Evolutionary conservation across 169 alveolate genomes (phyloP).

Genomic region (Condylostoma magnum): DNA sequence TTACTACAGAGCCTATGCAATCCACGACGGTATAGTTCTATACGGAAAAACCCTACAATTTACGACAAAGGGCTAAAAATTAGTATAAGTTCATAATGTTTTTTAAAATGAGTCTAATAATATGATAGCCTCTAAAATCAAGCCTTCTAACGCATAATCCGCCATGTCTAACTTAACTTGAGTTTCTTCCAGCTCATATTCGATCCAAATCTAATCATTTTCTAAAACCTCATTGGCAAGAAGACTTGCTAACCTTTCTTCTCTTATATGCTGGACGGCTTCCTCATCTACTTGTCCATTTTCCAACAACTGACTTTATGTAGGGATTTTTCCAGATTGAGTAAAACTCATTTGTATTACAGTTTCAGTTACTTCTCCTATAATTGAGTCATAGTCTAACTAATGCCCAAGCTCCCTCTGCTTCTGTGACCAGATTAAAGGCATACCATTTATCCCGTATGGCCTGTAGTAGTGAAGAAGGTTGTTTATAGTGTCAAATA

Average conservation of each 20-base stretch:
- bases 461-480: constrained; percentile 63
- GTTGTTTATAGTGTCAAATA: constrained; percentile 66
- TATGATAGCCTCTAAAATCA: constrained; percentile 30
- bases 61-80: no score
- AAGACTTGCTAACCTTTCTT: constrained; percentile 45
- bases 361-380: neutral
- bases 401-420: neutral
- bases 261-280: constrained; percentile 44
- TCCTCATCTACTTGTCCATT: constrained; percentile 28
- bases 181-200: constrained; percentile 62
- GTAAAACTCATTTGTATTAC: neutral
- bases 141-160: constrained; percentile 42
- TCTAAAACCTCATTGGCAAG: constrained; percentile 42
- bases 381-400: neutral
- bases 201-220: constrained; percentile 46
- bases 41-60: no score
- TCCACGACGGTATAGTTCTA: no score
- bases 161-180: constrained; percentile 58
- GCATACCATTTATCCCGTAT: constrained; percentile 69
- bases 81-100: no score
- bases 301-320: neutral
- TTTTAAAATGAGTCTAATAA: no score
- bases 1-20: no score
- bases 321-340: constrained; percentile 3
- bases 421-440: constrained; percentile 58